Evolutionary conservation across 192 early-diverging fungal species (phyloP), one percentile per base, ranked within the genome.

Genomic region (Coemansia sp.): DNA sequence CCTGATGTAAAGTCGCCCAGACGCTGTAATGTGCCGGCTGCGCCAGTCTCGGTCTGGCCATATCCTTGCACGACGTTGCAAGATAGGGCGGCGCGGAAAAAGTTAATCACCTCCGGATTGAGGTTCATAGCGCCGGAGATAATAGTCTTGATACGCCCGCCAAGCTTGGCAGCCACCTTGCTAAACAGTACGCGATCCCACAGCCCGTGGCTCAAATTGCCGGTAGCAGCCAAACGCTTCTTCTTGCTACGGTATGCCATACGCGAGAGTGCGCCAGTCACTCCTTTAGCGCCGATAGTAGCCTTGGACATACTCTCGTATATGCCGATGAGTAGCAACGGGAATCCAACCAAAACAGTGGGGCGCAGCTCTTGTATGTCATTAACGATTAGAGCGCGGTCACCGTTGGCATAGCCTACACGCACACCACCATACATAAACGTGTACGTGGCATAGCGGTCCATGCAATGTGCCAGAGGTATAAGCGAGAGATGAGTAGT

Each of bases 111-210:
- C 49, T 96, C 90, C 70, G 75, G n/a, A 93, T 86, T 35, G 89
- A 89, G 2, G 91, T 90, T 6, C 89, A 9, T 10, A 6, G 21
- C 88, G 14, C 93, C 95, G 3, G 87, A 86, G 10, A 91, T 63
- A 44, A 98, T 86, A 19, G 85, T 91, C 88, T 21, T 92, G 13
- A 91, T 69, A 26, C 81, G 67, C 5, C 90, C 95, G 49, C 95
- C 95, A 13, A 96, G 80, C 40, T 86, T 60, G 13, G 76, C 76
- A 58, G 89, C 88, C 32, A 94, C 73, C 66, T 96, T 95, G 76
- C 82, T 86, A 71, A 95, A 96, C 6, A 96, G 65, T 23, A 96
- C 65, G 35, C 84, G 85, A 72, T 96, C 95, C 94, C 94, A 96
- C 19, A 96, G 53, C 17, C 84, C 59, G 65, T 95, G 92, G 5